These are phyloP conservation scores for Remersonia thermophila DNA, from an alignment of 2,329 filamentous ascomycete species.

Conservation along the genomic window DNA sequence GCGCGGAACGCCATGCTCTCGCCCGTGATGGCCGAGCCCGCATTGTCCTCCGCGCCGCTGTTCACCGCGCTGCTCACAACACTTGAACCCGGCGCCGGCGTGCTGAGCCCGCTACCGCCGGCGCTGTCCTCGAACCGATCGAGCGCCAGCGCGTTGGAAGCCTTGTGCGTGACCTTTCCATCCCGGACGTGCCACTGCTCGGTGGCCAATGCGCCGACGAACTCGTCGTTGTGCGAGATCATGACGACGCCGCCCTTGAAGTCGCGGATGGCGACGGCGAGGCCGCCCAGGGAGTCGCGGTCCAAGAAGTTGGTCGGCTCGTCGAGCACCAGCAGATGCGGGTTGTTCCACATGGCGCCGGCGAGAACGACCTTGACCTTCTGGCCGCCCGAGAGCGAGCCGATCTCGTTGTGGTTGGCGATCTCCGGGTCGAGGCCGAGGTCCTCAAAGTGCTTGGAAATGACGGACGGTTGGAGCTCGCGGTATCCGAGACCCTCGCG, in stretches of 20 bases:
- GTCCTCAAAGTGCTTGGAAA: conserved; percentile 97
- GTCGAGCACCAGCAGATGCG: conserved; percentile 91
- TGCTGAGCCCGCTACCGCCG: conserved; percentile 42
- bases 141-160: conserved; percentile 57
- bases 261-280: conserved; percentile 94
- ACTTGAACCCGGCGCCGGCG: conserved; percentile 43
- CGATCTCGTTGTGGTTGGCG: conserved; percentile 97
- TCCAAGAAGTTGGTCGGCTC: conserved; percentile 99
- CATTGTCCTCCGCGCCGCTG: conserved; percentile 69
- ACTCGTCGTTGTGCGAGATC: conserved; percentile 99
- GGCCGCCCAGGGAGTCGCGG: conserved; percentile 87
- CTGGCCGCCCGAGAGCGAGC: conserved; percentile 87
- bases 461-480: conserved; percentile 80
- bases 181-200: conserved; percentile 94
- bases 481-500: conserved; percentile 96
- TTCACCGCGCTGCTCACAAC: conserved; percentile 55
- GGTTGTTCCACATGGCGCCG: conserved; percentile 97
- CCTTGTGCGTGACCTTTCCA: conserved; percentile 76
- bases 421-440: conserved; percentile 94
- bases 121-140: conserved; percentile 80
- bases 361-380: conserved; percentile 99
- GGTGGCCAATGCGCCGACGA: conserved; percentile 86
- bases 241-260: conserved; percentile 98
- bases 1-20: conserved; percentile 72
- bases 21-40: conserved; percentile 26